Evolutionary conservation across 2,329 filamentous ascomycete genomes (phyloP).

Genomic region (Stachybotrys chlorohalonatus): DNA sequence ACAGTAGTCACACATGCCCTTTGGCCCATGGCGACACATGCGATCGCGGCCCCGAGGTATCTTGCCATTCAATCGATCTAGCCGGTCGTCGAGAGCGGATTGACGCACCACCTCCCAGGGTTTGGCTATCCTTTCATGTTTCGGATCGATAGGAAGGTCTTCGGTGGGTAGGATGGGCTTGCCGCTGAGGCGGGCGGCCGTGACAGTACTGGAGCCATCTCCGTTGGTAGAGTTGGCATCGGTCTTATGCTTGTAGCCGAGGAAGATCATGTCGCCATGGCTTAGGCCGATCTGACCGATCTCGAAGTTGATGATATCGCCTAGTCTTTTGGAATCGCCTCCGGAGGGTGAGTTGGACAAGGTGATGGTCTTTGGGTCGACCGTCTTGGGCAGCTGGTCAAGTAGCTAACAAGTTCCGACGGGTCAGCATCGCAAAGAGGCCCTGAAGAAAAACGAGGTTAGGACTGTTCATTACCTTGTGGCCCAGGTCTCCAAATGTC

Average conservation of each 20-base stretch:
- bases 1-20: conserved; percentile 99
- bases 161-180: conserved; percentile 63
- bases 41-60: conserved; percentile 70
- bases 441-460: neutral
- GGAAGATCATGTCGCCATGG: conserved; percentile 85
- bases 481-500: conserved; percentile 57
- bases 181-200: conserved; percentile 67
- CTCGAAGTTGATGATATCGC: conserved; percentile 46
- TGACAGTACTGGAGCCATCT: conserved; percentile 25
- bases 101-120: conserved; percentile 85
- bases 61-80: conserved; percentile 87
- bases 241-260: conserved; percentile 63
- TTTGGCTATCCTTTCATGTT: conserved; percentile 44
- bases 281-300: conserved; percentile 54
- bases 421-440: neutral
- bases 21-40: conserved; percentile 93
- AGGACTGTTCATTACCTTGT: conserved; percentile 29
- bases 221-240: conserved; percentile 24
- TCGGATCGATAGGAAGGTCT: conserved; percentile 58
- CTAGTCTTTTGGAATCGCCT: conserved; percentile 48
- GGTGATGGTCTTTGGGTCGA: conserved; percentile 50
- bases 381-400: conserved; percentile 49
- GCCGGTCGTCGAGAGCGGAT: conserved; percentile 72
- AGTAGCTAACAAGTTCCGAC: conserved; percentile 35
- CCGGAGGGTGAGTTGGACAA: conserved; percentile 53